Evolutionary conservation across 1,284 basidiomycete genomes (phyloP), one percentile per base, ranked within the genome.

Genomic region (Chalciporus sp.): DNA sequence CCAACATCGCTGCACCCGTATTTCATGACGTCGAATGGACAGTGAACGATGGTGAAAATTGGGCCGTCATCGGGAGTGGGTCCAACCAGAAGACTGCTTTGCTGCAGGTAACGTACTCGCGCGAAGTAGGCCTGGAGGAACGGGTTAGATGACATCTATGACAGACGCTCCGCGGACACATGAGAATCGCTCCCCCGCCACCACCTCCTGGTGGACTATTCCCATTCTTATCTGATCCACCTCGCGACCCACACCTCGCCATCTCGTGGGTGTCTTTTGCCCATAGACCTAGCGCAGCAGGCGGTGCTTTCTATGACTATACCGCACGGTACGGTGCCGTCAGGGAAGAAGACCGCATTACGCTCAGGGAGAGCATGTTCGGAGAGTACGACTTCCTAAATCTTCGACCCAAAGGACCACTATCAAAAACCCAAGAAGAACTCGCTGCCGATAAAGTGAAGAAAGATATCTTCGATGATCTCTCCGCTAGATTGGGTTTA

Each of bases 271-370:
- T 94, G 5, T 88, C 88, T 0, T 94, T 94, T 64, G 80, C 86
- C 0, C 84, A 90, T 55, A 79, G 86, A 40, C 74, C 77, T 4
- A 76, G 74, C 42, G 74, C 80, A 0, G 72, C 79, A 0, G 81
- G 84, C 0, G 79, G 88, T 7, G 90, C 81, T n/a, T 98, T 97
- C 71, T 90, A 90, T 57, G 94, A 97, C 72, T 96, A 90, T 66
- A 92, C 92, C 0, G 92, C 93, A 1, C 84, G 94, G 4, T 98
- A 95, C 66, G 93, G 92, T 20, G 87, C 90, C 0, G 80, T 95
- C 37, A 78, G 89, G 17, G 93, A 95, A 37, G 90, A 89, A 65
- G 92, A 95, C 66, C 78, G 80, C 33, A 67, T 83, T 50, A 94
- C 92, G 0, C 75, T 94, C 4, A 74, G 85, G 8, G 76, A 92